Percentiles rank a stretch among this genome's conserved stretches.
These are phyloP conservation scores for Geopyxis carbonaria DNA, from an alignment of 495 filamentous ascomycete species.

Conservation along the genomic window DNA sequence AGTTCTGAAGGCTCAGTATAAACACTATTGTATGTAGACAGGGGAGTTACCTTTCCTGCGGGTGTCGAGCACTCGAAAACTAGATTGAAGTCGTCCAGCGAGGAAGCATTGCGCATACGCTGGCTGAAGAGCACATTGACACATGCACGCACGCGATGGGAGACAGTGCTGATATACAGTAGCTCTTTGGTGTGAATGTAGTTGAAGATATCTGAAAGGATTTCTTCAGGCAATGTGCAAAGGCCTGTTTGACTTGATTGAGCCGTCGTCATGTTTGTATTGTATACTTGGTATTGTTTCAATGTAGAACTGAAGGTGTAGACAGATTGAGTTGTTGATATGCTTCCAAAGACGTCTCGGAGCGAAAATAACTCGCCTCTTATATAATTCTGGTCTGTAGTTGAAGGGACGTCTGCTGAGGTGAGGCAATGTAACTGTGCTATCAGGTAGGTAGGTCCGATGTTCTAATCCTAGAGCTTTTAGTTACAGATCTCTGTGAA, in stretches of 20 bases:
- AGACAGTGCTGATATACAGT: conserved; percentile 5
- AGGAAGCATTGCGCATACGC: conserved; percentile 6
- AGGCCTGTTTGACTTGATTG: too few relatives aligned
- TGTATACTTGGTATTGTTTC: too few relatives aligned
- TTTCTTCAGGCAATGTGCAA: conserved; percentile 12
- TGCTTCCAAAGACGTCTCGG: too few relatives aligned
- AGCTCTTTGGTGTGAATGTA: conserved; percentile 13
- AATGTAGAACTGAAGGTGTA: too few relatives aligned
- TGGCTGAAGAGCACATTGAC: conserved; percentile 7
- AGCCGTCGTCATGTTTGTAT: conserved; percentile 1
- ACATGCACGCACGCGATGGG: conserved; percentile 2
- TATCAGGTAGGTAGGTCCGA: too few relatives aligned
- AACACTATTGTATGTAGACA: neutral
- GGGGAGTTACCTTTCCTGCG: conserved; percentile 8
- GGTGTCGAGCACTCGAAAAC: conserved; percentile 17
- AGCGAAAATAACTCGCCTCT: too few relatives aligned
- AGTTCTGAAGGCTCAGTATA: neutral
- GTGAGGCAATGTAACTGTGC: too few relatives aligned
- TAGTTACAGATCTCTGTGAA: too few relatives aligned
- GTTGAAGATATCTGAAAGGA: conserved; percentile 13
- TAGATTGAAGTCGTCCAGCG: conserved; percentile 10
- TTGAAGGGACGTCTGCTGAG: too few relatives aligned
- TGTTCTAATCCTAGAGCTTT: too few relatives aligned
- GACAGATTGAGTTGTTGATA: too few relatives aligned
- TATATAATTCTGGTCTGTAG: too few relatives aligned